Percentiles rank a stretch among this genome's conserved stretches.
phyloP scores from a whole-genome alignment of 805 yeast species.

The Komagataella populi region DNA sequence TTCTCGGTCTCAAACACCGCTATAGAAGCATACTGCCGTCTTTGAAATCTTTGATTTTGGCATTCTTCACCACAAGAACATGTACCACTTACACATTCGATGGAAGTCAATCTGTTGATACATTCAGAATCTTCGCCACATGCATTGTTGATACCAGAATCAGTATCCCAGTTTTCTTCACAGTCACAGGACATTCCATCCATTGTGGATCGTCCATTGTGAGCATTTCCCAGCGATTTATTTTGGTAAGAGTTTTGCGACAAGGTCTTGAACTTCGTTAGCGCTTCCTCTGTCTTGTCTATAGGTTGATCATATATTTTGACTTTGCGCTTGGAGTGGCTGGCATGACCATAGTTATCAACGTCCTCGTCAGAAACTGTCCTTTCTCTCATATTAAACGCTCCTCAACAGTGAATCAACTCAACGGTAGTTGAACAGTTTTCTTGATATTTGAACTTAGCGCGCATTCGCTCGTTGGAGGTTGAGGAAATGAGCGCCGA shows the following conservation, averaged over 20 bases:
- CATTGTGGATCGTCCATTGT: conserved; percentile 38
- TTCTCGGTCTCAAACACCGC: conserved; percentile 70
- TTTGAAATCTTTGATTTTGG: conserved; percentile 82
- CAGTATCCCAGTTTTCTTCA: conserved; percentile 26
- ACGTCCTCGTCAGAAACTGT: not conserved
- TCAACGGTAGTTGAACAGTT: not conserved
- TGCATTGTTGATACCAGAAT: conserved; percentile 36
- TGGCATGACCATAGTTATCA: not conserved
- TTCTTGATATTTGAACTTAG: not conserved
- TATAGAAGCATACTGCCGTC: conserved; percentile 56
- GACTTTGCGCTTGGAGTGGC: not conserved
- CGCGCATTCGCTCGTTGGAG: not conserved
- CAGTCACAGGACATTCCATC: conserved; percentile 92
- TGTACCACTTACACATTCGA: conserved; percentile 70
- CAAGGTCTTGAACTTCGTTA: conserved; percentile 38
- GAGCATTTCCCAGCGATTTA: conserved; percentile 48
- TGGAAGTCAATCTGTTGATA: conserved; percentile 82
- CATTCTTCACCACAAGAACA: conserved; percentile 71
- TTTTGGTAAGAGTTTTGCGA: conserved; percentile 47
- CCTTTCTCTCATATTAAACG: not conserved
- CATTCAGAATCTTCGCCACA: conserved; percentile 84
- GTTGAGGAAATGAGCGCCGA: too few species aligned
- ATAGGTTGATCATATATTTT: conserved; percentile 18
- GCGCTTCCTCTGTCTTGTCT: conserved; percentile 61
- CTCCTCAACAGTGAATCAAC: not conserved